Evolutionary conservation across 805 yeast genomes (phyloP), one percentile per base, ranked within the genome.

Genomic region (Sugiyamaella valdiviana): DNA sequence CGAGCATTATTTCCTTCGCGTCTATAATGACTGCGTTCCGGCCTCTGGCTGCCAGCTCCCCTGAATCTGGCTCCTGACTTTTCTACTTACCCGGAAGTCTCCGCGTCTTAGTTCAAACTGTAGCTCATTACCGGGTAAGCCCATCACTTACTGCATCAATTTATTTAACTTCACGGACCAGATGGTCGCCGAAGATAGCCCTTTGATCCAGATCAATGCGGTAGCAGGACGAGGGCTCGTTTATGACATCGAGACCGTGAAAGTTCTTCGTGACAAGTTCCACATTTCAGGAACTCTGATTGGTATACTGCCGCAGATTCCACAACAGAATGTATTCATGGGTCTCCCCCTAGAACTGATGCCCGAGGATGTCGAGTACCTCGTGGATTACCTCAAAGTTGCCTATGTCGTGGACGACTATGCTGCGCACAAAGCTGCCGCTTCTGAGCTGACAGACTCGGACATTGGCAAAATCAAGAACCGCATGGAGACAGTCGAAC

Each of bases 261-360:
- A 74, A 55, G 48, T 47, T 19, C 70, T 89, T 5, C 70, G 97
- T 19, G 70, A 66, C 41, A 48, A 71, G 2, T 66, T 76, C 39
- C 86, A 87, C 12, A 74, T 93, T 1, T 73, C 80, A 19, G 99
- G 99, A 0, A 78, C 83, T 1, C 69, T 91, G 14, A 68, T 78
- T 0, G 99, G 99, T 0, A 85, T 96, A 0, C 67, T 93, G 24
- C 85, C 96, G 0, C 74, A 80, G 42, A 88, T 90, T n/a, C 93
- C 97, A 1, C 99, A 93, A 63, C 99, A 91, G 60, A 89, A 88
- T 59, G 72, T 82, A n/a, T 84, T 90, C 58, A 69, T 87, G 37
- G 95, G 96, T 0, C 66, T 90, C 2, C 99, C 99, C 0, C 64
- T 93, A 44, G 78, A 80, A 58, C 68, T 91, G 39, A 73, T 79